Percentiles rank a stretch among this genome's conserved stretches.
Conservation (phyloP, 768 basidiomycete species). For the Mycena amicta region DNA sequence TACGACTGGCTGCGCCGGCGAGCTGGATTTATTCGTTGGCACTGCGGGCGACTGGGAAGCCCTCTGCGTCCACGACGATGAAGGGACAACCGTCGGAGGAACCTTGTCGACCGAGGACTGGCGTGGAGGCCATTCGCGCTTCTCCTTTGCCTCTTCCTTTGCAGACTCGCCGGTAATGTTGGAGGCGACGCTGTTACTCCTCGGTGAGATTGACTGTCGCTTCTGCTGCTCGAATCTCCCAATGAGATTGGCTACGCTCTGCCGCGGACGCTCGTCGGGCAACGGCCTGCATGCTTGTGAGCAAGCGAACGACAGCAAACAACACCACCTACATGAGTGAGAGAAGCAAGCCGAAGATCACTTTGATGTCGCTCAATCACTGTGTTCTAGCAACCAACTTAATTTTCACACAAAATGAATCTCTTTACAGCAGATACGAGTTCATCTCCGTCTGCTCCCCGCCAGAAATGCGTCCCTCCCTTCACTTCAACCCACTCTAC, state of each 20-base stretch:
- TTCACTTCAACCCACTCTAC: constrained; percentile 39
- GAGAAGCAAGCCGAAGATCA: not conserved
- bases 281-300: constrained; percentile 59
- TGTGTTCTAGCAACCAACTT: constrained; percentile 34
- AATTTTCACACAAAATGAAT: too few species aligned
- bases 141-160: constrained; percentile 70
- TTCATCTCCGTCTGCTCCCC: constrained; percentile 33
- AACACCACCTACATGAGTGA: constrained; percentile 4
- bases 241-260: constrained; percentile 88
- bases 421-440: constrained; percentile 31
- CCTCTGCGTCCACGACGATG: constrained; percentile 32
- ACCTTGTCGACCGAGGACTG: constrained; percentile 38
- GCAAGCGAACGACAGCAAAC: not conserved
- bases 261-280: constrained; percentile 86
- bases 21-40: constrained; percentile 18
- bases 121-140: constrained; percentile 78
- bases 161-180: constrained; percentile 64
- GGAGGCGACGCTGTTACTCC: constrained; percentile 70
- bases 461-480: constrained; percentile 72
- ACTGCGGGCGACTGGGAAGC: constrained; percentile 34
- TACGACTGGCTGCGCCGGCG: constrained; percentile 20
- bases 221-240: constrained; percentile 87
- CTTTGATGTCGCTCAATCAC: constrained; percentile 20
- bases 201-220: constrained; percentile 54
- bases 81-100: constrained; percentile 34